Percentiles rank a stretch among this genome's conserved stretches.
phyloP scores from a whole-genome alignment of 345 rosid genomes.

The Physaria fendleri region DNA sequence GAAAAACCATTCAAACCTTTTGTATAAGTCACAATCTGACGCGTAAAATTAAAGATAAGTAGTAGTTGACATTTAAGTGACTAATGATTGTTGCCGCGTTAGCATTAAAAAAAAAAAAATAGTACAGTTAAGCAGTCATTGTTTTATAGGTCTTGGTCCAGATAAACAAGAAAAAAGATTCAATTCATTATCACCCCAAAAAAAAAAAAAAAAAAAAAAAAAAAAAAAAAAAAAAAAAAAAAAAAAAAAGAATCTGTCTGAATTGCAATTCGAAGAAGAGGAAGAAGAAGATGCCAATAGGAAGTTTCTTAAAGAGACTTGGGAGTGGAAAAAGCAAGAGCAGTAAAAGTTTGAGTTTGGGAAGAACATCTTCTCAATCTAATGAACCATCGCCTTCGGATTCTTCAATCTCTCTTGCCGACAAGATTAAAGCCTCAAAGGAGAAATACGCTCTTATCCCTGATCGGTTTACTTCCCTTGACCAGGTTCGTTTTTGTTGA shows the following conservation, averaged over 20 bases:
- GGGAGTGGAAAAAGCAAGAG: slow-evolving; percentile 20
- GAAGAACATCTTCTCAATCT: slow-evolving; percentile 1
- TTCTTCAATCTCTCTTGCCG: slow-evolving; percentile 1
- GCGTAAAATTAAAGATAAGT: too few relatives aligned
- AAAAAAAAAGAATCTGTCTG: not conserved
- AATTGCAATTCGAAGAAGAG: not conserved
- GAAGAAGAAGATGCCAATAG: slow-evolving; percentile 24
- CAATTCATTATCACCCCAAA: too few relatives aligned
- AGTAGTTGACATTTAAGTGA: too few relatives aligned
- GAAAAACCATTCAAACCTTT: too few relatives aligned
- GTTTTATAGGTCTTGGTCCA: too few relatives aligned
- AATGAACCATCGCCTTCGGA: not conserved
- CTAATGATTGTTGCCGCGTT: too few relatives aligned
- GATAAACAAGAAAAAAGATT: too few relatives aligned
- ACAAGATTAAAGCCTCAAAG: slow-evolving; percentile 16
- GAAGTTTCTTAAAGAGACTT: slow-evolving; percentile 13
- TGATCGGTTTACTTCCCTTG: slow-evolving; percentile 29
- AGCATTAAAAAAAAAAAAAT: too few relatives aligned
- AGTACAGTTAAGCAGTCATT: too few relatives aligned
- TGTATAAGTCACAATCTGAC: too few relatives aligned
- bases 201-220: too few relatives aligned
- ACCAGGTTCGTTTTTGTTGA: slow-evolving; percentile 23
- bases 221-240: too few relatives aligned
- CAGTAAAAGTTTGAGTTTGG: not conserved
- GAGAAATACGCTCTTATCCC: slow-evolving; percentile 30